phyloP scores from a whole-genome alignment of 2,329 filamentous ascomycete genomes.

The Camillea tinctor region DNA sequence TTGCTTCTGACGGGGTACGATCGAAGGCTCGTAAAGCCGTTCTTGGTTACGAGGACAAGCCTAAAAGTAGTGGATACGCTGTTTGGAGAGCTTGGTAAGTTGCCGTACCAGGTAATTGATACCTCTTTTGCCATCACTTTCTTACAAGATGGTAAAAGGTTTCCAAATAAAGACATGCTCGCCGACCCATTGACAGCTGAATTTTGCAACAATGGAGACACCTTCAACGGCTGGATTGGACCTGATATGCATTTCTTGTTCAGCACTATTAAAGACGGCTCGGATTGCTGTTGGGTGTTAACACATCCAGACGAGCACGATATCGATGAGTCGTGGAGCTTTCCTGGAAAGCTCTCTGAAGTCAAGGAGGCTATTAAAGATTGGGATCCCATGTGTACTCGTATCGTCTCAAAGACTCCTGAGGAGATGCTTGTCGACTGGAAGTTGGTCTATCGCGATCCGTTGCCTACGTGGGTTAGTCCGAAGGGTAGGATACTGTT shows the following conservation, averaged over 20 bases:
- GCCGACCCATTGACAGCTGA: constrained; percentile 50
- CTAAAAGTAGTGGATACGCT: constrained; percentile 51
- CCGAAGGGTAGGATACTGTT: constrained; percentile 42
- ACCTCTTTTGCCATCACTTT: not conserved
- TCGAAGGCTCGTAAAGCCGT: constrained; percentile 51
- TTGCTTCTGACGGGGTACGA: constrained; percentile 55
- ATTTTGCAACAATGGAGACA: constrained; percentile 56
- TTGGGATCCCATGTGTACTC: constrained; percentile 48
- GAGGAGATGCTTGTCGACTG: constrained; percentile 43
- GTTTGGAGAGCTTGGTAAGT: constrained; percentile 53
- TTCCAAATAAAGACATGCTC: constrained; percentile 50
- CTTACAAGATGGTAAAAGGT: constrained; percentile 31
- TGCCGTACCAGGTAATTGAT: not conserved
- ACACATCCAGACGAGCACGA: constrained; percentile 54
- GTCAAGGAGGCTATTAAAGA: constrained; percentile 50
- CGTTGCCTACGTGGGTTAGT: constrained; percentile 49
- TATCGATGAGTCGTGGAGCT: constrained; percentile 55
- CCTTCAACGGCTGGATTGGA: constrained; percentile 59
- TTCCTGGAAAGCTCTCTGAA: constrained; percentile 51
- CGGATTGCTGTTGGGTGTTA: constrained; percentile 58
- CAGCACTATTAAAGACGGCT: constrained; percentile 54
- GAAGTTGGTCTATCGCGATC: constrained; percentile 51
- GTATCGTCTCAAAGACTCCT: constrained; percentile 46
- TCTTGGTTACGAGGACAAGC: constrained; percentile 49
- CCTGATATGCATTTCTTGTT: constrained; percentile 57